These are phyloP conservation scores for Dorcoceras hygrometricum DNA, from an alignment of 257 asterid species.

Conservation along the genomic window DNA sequence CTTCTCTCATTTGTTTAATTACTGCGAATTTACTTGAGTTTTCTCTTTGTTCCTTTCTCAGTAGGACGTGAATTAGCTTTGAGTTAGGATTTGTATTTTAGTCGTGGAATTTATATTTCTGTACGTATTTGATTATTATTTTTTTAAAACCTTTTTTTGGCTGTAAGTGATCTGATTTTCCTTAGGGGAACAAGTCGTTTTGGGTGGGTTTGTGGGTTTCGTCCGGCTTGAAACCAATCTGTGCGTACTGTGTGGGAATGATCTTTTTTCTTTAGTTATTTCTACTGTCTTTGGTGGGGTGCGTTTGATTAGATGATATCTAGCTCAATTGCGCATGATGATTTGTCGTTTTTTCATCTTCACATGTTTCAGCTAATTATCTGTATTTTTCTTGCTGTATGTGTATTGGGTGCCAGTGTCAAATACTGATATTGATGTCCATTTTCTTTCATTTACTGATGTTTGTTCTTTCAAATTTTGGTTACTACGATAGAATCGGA, in stretches of 20 bases:
- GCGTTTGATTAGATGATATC: neutral
- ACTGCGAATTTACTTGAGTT: neutral
- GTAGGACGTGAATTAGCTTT: neutral
- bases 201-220: neutral
- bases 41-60: neutral
- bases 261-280: neutral
- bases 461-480: neutral
- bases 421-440: neutral
- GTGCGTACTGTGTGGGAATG: neutral
- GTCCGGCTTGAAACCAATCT: neutral
- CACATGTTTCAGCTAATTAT: neutral
- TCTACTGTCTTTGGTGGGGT: neutral
- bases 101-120: neutral
- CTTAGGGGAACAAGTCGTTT: neutral
- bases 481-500: neutral
- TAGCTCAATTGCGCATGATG: constrained; percentile 5
- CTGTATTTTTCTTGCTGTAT: neutral
- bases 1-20: neutral
- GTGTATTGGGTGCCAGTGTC: neutral
- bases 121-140: too few relatives aligned
- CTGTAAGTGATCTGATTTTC: neutral
- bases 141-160: too few relatives aligned
- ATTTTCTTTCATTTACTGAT: neutral
- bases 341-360: neutral
- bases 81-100: neutral